Conservation (phyloP, 108 stramenopile genomes). For the Thalassiosira profunda region DNA sequence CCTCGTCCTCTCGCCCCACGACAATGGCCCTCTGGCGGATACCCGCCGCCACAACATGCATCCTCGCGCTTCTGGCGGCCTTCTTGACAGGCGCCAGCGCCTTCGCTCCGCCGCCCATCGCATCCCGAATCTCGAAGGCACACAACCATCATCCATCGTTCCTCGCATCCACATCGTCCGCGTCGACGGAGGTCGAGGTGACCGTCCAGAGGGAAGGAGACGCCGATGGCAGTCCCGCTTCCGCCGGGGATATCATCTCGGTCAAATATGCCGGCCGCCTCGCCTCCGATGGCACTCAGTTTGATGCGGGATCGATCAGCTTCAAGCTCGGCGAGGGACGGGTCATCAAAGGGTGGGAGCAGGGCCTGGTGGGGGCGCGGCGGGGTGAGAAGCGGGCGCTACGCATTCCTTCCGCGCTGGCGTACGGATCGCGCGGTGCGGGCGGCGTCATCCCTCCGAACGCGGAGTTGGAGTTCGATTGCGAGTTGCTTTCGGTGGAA, state of each 20-base stretch:
- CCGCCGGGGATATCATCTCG: conserved; percentile 77
- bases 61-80: too few relatives aligned
- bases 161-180: too few relatives aligned
- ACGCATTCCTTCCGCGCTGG: conserved; percentile 80
- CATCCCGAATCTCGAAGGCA: too few relatives aligned
- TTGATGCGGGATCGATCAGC: conserved; percentile 85
- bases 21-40: too few relatives aligned
- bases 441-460: conserved; percentile 92
- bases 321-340: conserved; percentile 79
- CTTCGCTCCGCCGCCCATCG: too few relatives aligned
- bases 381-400: conserved; percentile 85
- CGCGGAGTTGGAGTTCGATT: conserved; percentile 83
- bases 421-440: conserved; percentile 86
- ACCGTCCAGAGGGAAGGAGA: too few relatives aligned
- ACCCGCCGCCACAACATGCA: too few relatives aligned
- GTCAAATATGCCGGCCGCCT: conserved; percentile 91
- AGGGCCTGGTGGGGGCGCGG: conserved; percentile 52
- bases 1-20: too few relatives aligned
- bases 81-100: too few relatives aligned
- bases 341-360: conserved; percentile 76
- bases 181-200: too few relatives aligned
- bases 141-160: too few relatives aligned
- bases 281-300: conserved; percentile 68
- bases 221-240: too few relatives aligned
- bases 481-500: conserved; percentile 78